A percentile compares a stretch with the other conserved stretches of the same genome.
Conservation (phyloP, 345 rosid species). For the Heritiera littoralis region DNA sequence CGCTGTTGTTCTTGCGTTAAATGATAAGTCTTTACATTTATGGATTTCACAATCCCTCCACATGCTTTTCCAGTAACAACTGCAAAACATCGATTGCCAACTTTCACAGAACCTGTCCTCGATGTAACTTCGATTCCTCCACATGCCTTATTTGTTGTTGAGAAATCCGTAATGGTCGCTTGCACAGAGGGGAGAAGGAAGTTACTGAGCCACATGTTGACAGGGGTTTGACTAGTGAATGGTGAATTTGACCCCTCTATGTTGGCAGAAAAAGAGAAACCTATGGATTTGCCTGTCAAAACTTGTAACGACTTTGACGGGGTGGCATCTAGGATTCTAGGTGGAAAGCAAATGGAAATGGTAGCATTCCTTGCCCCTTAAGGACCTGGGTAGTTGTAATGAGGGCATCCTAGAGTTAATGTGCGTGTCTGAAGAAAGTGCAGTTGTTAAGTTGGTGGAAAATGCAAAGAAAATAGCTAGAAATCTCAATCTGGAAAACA, state of each 20-base stretch:
- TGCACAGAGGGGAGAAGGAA: conserved; percentile 37
- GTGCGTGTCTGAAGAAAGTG: conserved; percentile 38
- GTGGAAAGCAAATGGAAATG: conserved; percentile 62
- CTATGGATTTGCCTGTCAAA: not conserved
- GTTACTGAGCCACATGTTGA: conserved; percentile 27
- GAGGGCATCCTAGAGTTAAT: conserved; percentile 39
- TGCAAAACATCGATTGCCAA: conserved; percentile 64
- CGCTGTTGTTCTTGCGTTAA: not conserved
- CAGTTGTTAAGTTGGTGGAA: conserved; percentile 41
- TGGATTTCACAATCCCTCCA: not conserved
- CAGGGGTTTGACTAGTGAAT: conserved; percentile 40
- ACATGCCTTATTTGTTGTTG: conserved; percentile 58
- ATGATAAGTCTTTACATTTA: not conserved
- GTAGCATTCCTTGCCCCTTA: conserved; percentile 55
- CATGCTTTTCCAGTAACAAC: conserved; percentile 39
- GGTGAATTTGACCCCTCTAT: conserved; percentile 14
- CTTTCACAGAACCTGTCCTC: conserved; percentile 53
- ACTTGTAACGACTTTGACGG: conserved; percentile 18
- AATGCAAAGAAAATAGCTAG: conserved; percentile 37
- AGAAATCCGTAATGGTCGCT: conserved; percentile 53
- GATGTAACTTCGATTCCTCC: conserved; percentile 52
- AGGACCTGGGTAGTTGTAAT: conserved; percentile 53
- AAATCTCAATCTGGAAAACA: conserved; percentile 13
- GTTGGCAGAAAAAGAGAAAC: not conserved
- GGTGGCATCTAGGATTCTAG: conserved; percentile 15